These are phyloP conservation scores for Saccharomyces kudriavzevii DNA, from an alignment of 805 yeast genomes.

Conservation along the genomic window DNA sequence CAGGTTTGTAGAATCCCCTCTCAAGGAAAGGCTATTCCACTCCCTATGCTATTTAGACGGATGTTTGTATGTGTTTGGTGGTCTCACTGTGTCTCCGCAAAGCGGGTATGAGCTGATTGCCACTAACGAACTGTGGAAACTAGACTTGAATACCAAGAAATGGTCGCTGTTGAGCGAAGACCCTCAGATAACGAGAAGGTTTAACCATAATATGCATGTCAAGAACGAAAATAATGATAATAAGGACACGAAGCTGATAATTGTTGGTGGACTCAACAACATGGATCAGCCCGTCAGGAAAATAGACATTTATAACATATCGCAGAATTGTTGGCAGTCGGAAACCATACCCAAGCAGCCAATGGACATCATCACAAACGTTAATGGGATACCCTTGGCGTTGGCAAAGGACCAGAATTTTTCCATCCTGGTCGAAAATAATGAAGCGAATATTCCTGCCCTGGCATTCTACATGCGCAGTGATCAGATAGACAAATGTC, in stretches of 20 bases:
- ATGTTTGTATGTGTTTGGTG: constrained; percentile 57
- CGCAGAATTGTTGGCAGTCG: constrained; percentile 28
- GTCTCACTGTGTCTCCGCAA: constrained; percentile 39
- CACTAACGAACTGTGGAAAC: constrained; percentile 62
- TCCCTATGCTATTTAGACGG: constrained; percentile 45
- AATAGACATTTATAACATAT: constrained; percentile 27
- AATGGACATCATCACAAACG: constrained; percentile 15
- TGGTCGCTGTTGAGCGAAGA: constrained; percentile 49
- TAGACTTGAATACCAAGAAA: constrained; percentile 41
- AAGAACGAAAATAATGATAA: constrained; percentile 20
- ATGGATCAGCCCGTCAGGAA: constrained; percentile 24
- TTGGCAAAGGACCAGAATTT: constrained; percentile 15
- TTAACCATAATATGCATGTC: constrained; percentile 43
- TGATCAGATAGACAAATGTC: constrained; percentile 4
- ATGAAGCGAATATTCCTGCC: constrained; percentile 14
- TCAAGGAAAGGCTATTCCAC: constrained; percentile 45
- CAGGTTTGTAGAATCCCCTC: background rate
- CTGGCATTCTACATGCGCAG: constrained; percentile 10
- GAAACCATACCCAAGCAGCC: constrained; percentile 3
- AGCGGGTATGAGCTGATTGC: constrained; percentile 36
- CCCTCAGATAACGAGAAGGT: constrained; percentile 37
- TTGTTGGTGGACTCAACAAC: constrained; percentile 30
- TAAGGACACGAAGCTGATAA: constrained; percentile 26
- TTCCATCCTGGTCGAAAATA: constrained; percentile 19
- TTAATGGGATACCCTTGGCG: constrained; percentile 15